Base-by-base conservation (phyloP, 306 rosid species). In the Vicia faba region DNA sequence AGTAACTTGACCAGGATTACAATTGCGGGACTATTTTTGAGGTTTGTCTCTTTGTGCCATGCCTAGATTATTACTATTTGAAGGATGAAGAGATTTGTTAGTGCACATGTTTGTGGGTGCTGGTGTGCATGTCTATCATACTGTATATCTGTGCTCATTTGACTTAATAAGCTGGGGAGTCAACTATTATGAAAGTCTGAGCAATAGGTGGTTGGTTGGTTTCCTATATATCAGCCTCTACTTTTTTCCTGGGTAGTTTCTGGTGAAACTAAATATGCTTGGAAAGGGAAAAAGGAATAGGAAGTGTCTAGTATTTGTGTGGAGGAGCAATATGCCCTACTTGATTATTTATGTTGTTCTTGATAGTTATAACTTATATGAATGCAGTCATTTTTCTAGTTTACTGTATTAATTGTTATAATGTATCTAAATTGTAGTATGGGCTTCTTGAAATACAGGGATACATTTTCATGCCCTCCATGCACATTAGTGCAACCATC, bases 401-500 rank as follows among this genome's bases (percentile, higher is more conserved):
- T 66, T 29, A 70, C n/a, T 8, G 44, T 16, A 36, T 23, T 48
- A 10, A 31, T 8, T 49, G 36, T 58, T 45, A 16, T 54, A 13
- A 38, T 33, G 12, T 59, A 44, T 45, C 75, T 58, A 50, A 69
- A 44, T 51, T 74, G 29, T 80, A 64, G 57, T 25, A 69, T 71
- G 20, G 71, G 49, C 48, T 71, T 70, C 58, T 64, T 82, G 67
- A 63, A 82, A 76, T 83, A 67, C 70, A 93, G 98, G 87, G 96
- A 93, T 77, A 93, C 96, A 13, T 83, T 78, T 83, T 88, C 86
- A 63, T 84, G 75, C 64, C 91, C 91, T 78, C 97, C 96, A 60
- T 84, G 88, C 80, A 87, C 91, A 70, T 86, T 93, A 48, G 95
- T 89, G 73, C 98, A 89, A 54, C 98, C 98, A 48, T 85, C 88